Base-by-base conservation (phyloP, 2,329 filamentous ascomycete species). In the Lasiodiplodia sp. region DNA sequence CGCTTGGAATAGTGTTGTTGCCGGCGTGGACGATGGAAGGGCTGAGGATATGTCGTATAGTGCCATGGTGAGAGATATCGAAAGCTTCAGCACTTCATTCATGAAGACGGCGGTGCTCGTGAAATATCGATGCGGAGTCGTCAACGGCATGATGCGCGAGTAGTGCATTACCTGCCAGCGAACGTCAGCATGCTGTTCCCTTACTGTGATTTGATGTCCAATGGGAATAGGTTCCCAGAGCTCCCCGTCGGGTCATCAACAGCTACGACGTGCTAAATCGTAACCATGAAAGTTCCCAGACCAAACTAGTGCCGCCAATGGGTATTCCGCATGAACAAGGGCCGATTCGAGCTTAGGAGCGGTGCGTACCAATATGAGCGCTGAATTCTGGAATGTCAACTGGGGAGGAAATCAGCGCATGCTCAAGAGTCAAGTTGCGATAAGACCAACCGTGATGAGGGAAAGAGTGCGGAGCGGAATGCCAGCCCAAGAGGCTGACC, bases 51-150 rank as follows among this genome's bases (percentile, higher is more conserved):
- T 90, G 73, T 97, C 94, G 83, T 96, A 93, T 62, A 97, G 87
- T 56, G 93, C 92, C 78, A 97, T 91, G 6, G 92, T 93, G 52
- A 97, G 84, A 73, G 92, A 96, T 67, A 98, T 89, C 47, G 90
- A 88, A 40, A 98, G 87, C 81, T 98, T 98, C 74, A 97, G 87
- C 57, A 97, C 87, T 81, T 99, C 96, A 79, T 94, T 96, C 71
- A 98, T 86, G 78, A 98, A 93, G 67, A 99, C 93, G 53, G 95
- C 94, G 11, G 96, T 98, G 52, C 94, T 97, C 49, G 95, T 91
- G 74, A 96, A 93, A 81, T 97, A 98, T 78, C 94, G 91, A 76
- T 94, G 92, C 72, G 93, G 92, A 77, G 91, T 90, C 11, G 87
- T 85, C 11, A 90, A 86, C n/a, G 94, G 92, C 94, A 97, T 97